A percentile compares a stretch with the other conserved stretches of the same genome.
These are phyloP conservation scores for Ustilago tritici DNA, from an alignment of 1,284 basidiomycete species.

Conservation along the genomic window DNA sequence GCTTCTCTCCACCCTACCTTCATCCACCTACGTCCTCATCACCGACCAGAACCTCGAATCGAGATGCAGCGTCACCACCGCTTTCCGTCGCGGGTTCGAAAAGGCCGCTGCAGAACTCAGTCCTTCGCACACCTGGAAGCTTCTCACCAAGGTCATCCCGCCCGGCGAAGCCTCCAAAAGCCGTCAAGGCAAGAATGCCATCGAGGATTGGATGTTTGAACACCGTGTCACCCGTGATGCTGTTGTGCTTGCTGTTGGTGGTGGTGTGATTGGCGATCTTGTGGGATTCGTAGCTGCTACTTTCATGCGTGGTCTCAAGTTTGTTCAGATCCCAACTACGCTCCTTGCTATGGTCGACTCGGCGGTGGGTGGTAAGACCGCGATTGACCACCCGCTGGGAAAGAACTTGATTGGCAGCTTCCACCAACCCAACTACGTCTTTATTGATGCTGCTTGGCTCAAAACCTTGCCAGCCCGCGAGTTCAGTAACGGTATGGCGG, in stretches of 20 bases:
- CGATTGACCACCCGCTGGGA: slow-evolving; percentile 94
- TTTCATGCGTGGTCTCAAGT: slow-evolving; percentile 80
- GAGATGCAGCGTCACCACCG: slow-evolving; percentile 69
- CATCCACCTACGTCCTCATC: slow-evolving; percentile 90
- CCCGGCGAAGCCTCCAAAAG: slow-evolving; percentile 95
- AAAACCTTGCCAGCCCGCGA: slow-evolving; percentile 92
- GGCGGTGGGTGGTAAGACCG: slow-evolving; percentile 96
- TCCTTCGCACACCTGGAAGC: slow-evolving; percentile 73
- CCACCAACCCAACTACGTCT: slow-evolving; percentile 97
- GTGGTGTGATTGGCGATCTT: slow-evolving; percentile 94
- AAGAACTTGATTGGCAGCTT: slow-evolving; percentile 99
- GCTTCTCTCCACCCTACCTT: slow-evolving; percentile 77
- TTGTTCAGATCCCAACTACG: slow-evolving; percentile 96
- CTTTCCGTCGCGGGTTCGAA: slow-evolving; percentile 53
- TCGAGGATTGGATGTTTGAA: slow-evolving; percentile 92
- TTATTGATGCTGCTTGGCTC: slow-evolving; percentile 96
- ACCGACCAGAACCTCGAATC: slow-evolving; percentile 87
- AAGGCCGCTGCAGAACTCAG: slow-evolving; percentile 63
- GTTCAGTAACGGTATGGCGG: slow-evolving; percentile 98
- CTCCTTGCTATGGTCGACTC: slow-evolving; percentile 99
- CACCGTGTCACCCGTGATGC: slow-evolving; percentile 93
- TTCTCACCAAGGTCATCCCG: slow-evolving; percentile 82
- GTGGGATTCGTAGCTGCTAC: slow-evolving; percentile 97
- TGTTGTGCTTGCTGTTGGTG: slow-evolving; percentile 91
- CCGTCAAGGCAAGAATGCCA: slow-evolving; percentile 87